phyloP scores from a whole-genome alignment of 2,329 filamentous ascomycete species.

The Colletotrichum salicis region DNA sequence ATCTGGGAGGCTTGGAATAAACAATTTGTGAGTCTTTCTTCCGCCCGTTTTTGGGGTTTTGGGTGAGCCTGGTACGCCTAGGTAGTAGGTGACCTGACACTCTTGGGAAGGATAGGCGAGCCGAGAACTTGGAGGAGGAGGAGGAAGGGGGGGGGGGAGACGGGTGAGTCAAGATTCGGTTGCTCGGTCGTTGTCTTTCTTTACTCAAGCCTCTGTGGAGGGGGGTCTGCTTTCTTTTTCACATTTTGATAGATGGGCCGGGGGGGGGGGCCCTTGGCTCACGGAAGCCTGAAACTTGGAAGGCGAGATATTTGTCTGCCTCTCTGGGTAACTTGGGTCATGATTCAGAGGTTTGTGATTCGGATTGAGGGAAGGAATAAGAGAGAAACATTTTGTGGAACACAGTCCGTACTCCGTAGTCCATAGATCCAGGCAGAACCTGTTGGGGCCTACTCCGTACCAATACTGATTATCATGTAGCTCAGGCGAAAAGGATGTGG shows the following conservation, averaged over 20 bases:
- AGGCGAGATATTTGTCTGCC: neutral
- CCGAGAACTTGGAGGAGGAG: neutral
- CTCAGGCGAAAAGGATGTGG: neutral
- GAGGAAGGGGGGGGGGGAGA: no score
- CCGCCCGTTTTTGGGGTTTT: slow-evolving; percentile 8
- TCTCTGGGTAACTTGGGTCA: neutral
- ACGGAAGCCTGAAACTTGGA: neutral
- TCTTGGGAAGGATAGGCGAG: neutral
- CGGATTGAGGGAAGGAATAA: neutral
- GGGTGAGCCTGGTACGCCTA: neutral
- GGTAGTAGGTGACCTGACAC: neutral
- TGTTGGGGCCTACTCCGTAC: no score
- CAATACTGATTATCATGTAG: neutral
- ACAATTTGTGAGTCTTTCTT: slow-evolving; percentile 1
- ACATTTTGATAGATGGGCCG: neutral
- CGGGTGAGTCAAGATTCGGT: neutral
- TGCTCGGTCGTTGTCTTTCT: neutral
- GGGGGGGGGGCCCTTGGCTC: neutral
- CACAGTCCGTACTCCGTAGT: neutral
- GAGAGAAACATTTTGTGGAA: slow-evolving; percentile 18
- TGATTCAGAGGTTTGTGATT: slow-evolving; percentile 9
- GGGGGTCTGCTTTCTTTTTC: neutral
- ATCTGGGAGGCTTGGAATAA: neutral
- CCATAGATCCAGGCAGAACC: no score
- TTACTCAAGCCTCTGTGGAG: neutral